These are phyloP conservation scores for Lobulomyces angularis DNA, from an alignment of 192 early-diverging fungal species.

Conservation along the genomic window DNA sequence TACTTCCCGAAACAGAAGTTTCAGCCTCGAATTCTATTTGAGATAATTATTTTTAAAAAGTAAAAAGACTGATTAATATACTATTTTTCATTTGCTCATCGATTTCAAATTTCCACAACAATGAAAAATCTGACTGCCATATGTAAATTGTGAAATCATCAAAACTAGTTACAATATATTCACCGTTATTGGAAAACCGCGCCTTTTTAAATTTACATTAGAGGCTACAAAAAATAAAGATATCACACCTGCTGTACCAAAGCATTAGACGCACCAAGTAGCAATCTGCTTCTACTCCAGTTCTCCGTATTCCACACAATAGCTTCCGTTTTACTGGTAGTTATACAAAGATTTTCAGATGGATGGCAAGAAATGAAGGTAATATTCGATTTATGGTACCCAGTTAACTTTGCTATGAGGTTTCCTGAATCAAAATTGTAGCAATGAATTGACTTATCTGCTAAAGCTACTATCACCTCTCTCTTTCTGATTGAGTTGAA, in stretches of 20 bases:
- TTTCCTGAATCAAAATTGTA: constrained; percentile 40
- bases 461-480: constrained; percentile 31
- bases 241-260: constrained; percentile 22
- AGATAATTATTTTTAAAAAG: not conserved
- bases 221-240: not conserved
- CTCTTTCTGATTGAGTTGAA: constrained; percentile 28
- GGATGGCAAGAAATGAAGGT: constrained; percentile 27
- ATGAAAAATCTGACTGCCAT: constrained; percentile 27
- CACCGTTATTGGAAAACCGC: constrained; percentile 21
- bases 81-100: not conserved
- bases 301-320: constrained; percentile 39
- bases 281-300: constrained; percentile 31
- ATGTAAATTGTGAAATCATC: constrained; percentile 30
- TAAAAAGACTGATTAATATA: not conserved
- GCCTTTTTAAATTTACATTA: constrained; percentile 5
- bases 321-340: constrained; percentile 20
- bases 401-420: constrained; percentile 29
- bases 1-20: not conserved
- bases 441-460: constrained; percentile 32
- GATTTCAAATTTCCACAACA: constrained; percentile 26
- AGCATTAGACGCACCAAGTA: constrained; percentile 16
- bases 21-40: not conserved
- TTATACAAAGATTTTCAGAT: constrained; percentile 12
- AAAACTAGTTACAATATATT: constrained; percentile 24
- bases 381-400: constrained; percentile 15